Base-by-base conservation (phyloP, 345 rosid species). In the Salix udensis region DNA sequence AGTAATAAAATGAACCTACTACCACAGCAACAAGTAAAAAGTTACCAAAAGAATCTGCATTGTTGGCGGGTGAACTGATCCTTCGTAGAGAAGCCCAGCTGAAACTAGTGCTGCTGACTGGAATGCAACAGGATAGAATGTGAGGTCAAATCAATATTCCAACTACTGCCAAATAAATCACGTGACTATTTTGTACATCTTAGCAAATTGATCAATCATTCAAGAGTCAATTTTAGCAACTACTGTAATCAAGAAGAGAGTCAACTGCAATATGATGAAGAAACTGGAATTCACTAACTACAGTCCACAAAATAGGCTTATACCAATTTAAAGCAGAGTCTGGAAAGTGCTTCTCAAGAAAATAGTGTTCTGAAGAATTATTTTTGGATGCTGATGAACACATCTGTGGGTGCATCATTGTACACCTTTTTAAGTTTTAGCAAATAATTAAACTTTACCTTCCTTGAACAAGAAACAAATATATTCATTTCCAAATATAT, bases 71-170 rank as follows among this genome's bases (percentile, higher is more conserved):
- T 96, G 98, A 72, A 94, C 94, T 55, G 99, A 91, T 83, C 98
- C 99, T 89, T 96, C 99, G 74, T 81, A 93, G 77, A 96, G 92
- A 82, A 93, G 89, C 81, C 99, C 99, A 66, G 92, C 84, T 30
- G 98, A 93, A 86, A 96, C 87, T 74, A 96, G 82, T 5, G 97
- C 99, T 75, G 97, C 96, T 82, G 98, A 88, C 99, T 96, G 86
- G 44, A 79, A 76, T 77, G 82, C 62, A 74, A 80, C 78, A 79
- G 80, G 83, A 74, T 31, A 60, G 28, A 64, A 39, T 31, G 30
- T 16, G 64, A 53, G 28, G 65, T 67, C 70, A 69, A 61, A 40
- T 76, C 53, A 69, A 40, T 30, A 44, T 70, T 30, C 7, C 3
- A 48, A 67, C 61, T 64, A 31, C 67, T 75, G 62, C 16, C 15